These are phyloP conservation scores for apple (Malus domestica) DNA, from an alignment of 306 rosid species.

Conservation along the genomic window DNA sequence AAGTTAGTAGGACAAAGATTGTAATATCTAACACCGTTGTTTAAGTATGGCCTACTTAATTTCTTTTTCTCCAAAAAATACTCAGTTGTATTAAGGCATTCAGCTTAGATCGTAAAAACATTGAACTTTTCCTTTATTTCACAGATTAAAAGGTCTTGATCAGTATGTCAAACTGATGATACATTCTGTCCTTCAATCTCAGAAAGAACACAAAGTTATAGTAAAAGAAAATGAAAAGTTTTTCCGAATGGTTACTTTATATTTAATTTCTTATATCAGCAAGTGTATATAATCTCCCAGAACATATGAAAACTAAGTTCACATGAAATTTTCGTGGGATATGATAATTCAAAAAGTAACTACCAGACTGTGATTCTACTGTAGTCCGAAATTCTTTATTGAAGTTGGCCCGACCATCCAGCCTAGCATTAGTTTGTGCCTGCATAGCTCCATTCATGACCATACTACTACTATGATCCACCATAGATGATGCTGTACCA, in stretches of 20 bases:
- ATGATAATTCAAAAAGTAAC: conserved; percentile 15
- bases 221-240: background rate
- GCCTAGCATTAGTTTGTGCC: conserved; percentile 23
- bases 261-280: background rate
- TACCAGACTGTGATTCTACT: conserved; percentile 37
- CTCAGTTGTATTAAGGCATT: background rate
- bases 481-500: conserved; percentile 34
- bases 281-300: background rate
- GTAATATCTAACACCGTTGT: background rate
- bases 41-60: background rate
- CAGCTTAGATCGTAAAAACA: background rate
- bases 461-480: conserved; percentile 32
- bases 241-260: background rate
- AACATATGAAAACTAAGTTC: conserved; percentile 3
- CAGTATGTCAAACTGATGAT: background rate
- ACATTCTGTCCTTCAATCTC: background rate
- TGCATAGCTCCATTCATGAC: conserved; percentile 25
- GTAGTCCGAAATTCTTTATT: conserved; percentile 19
- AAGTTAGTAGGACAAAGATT: background rate
- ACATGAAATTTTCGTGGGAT: background rate
- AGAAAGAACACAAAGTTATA: background rate
- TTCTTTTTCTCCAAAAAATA: background rate
- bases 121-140: background rate
- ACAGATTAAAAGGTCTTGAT: background rate
- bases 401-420: conserved; percentile 25